Evolutionary conservation across 2,329 filamentous ascomycete species (phyloP).

Genomic region (Trichoderma cornu-damae): DNA sequence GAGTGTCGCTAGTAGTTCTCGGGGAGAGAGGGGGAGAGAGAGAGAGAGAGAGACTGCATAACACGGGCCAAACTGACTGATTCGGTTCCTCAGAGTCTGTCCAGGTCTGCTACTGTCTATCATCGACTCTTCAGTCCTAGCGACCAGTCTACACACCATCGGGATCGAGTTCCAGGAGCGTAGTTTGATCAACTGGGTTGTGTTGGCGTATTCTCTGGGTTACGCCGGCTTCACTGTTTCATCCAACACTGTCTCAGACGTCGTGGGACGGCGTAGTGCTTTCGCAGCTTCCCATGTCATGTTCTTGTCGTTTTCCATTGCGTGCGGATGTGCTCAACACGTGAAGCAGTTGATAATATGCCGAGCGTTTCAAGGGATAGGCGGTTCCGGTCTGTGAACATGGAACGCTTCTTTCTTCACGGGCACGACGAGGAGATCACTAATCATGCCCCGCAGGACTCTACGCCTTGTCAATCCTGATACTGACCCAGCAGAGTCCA

Average conservation of each 20-base stretch:
- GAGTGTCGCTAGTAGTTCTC: background rate
- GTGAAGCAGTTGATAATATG: constrained; percentile 44
- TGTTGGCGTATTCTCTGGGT: constrained; percentile 50
- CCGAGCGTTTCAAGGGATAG: constrained; percentile 47
- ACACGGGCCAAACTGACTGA: background rate
- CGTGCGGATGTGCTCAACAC: constrained; percentile 39
- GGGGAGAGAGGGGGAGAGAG: too few species aligned
- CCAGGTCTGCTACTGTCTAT: constrained; percentile 54
- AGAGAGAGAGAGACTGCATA: background rate
- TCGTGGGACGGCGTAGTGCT: constrained; percentile 49
- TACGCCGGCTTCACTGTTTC: constrained; percentile 54
- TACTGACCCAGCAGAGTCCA: constrained; percentile 48
- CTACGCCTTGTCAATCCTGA: constrained; percentile 54
- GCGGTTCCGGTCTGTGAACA: constrained; percentile 41
- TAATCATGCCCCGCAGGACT: constrained; percentile 34
- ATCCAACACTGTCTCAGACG: constrained; percentile 50
- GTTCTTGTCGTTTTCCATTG: constrained; percentile 54
- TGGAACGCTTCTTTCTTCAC: background rate
- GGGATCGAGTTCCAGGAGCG: constrained; percentile 46
- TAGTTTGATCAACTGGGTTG: constrained; percentile 48
- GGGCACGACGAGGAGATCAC: background rate
- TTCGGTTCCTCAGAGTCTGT: constrained; percentile 41
- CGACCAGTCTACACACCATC: constrained; percentile 54
- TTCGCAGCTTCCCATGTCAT: constrained; percentile 47
- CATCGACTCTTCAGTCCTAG: constrained; percentile 56